Evolutionary conservation across 768 basidiomycete species (phyloP), one percentile per base, ranked within the genome.

Genomic region (Russula olivacea): DNA sequence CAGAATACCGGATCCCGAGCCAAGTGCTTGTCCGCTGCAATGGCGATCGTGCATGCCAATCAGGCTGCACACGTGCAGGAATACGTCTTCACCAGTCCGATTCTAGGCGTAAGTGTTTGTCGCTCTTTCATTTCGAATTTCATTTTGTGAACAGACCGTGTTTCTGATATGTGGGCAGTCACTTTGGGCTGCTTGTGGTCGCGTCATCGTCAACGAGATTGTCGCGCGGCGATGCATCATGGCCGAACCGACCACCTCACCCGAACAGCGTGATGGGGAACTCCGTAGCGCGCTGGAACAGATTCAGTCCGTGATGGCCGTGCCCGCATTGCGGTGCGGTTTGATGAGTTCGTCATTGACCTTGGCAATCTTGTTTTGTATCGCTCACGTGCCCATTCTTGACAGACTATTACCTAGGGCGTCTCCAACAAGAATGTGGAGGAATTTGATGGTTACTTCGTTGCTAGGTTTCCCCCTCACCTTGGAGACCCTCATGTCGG

Each of bases 181-280:
- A 0, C 51, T 68, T 21, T 68, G 67, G 67, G 61, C 58, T 36
- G 65, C 65, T 2, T 32, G 55, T n/a, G 52, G 67, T 5, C 67
- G 64, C 2, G 67, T 68, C 34, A 51, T 68, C 41, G 57, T 68
- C 49, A 67, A 59, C 38, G 67, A 68, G 55, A 61, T 68, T 32
- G 41, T 61, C 15, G 50, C 59, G 17, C 52, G 61, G 38, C 64
- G 65, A 11, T 66, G 58, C 28, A 56, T 62, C n/a, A 47, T 55
- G 23, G 65, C 45, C 3, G 67, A 61, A 21, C 25, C 28, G 48
- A 30, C 50, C 23, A 55, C 57, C 7, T 53, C 51, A 12, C 61
- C 43, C 3, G 61, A 52, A 40, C 56, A 59, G 4, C 59, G 54
- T 19, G 65, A 66, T 25, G 36, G 34, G 14, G 67, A 68, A 38